Conservation (phyloP, 495 filamentous ascomycete species). For the Hamigera avellanea region DNA sequence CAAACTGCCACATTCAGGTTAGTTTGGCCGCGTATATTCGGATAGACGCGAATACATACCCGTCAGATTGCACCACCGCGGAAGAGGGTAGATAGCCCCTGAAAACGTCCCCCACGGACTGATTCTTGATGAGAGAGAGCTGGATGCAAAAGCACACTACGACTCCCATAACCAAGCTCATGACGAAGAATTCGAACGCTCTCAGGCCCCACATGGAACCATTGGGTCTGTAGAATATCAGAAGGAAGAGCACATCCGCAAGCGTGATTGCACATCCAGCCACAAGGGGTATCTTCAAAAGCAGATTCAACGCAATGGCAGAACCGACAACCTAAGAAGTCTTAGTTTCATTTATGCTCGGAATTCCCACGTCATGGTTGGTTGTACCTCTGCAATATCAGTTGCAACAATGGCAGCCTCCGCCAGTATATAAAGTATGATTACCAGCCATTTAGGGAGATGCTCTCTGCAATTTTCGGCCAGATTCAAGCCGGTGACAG, state of each 20-base stretch:
- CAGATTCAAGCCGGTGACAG: slow-evolving; percentile 74
- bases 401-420: slow-evolving; percentile 80
- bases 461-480: slow-evolving; percentile 68
- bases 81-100: slow-evolving; percentile 71
- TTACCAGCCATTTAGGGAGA: slow-evolving; percentile 66
- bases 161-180: slow-evolving; percentile 67
- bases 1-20: slow-evolving; percentile 35
- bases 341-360: slow-evolving; percentile 1
- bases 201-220: slow-evolving; percentile 63
- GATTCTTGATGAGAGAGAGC: slow-evolving; percentile 62
- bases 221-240: slow-evolving; percentile 73
- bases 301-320: slow-evolving; percentile 79
- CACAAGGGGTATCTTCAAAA: slow-evolving; percentile 69
- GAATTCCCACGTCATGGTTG: too few relatives aligned
- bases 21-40: slow-evolving; percentile 3
- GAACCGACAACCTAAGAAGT: slow-evolving; percentile 68
- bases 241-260: slow-evolving; percentile 71
- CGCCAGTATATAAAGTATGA: slow-evolving; percentile 59
- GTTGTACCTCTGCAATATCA: slow-evolving; percentile 75
- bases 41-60: slow-evolving; percentile 24
- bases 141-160: slow-evolving; percentile 89
- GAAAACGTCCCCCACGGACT: slow-evolving; percentile 66
- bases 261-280: slow-evolving; percentile 83
- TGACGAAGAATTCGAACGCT: slow-evolving; percentile 72
- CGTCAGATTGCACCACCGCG: slow-evolving; percentile 56